Conservation (phyloP, 495 filamentous ascomycete species). For the Zalerion maritima region DNA sequence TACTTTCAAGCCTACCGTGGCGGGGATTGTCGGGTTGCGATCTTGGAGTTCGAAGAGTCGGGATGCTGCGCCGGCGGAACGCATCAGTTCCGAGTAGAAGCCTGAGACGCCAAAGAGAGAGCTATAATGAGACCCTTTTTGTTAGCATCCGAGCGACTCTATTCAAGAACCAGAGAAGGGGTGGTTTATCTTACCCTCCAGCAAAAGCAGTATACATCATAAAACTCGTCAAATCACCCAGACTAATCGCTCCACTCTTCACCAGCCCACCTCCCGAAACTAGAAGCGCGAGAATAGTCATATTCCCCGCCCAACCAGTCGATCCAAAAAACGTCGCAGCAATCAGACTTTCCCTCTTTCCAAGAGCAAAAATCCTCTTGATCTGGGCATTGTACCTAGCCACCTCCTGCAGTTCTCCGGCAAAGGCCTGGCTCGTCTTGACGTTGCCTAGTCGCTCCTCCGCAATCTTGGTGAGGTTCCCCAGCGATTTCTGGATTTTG, state of each 20-base stretch:
- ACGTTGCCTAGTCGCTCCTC: conserved; percentile 94
- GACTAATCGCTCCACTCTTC: conserved; percentile 64
- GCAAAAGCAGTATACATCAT: conserved; percentile 96
- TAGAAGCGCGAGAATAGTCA: conserved; percentile 86
- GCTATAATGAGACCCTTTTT: too few relatives aligned
- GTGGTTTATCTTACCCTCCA: too few relatives aligned
- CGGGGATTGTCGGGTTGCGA: conserved; percentile 69
- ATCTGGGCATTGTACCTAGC: conserved; percentile 82
- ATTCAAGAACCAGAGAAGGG: too few relatives aligned
- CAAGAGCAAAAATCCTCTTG: conserved; percentile 78
- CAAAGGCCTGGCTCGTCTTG: conserved; percentile 89
- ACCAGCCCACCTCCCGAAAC: conserved; percentile 88
- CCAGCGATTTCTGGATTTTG: conserved; percentile 83
- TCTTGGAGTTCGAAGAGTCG: conserved; percentile 94
- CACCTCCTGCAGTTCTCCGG: conserved; percentile 80
- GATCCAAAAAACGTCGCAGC: conserved; percentile 84
- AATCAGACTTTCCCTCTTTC: conserved; percentile 70
- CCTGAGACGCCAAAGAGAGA: conserved; percentile 85
- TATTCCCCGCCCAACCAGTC: conserved; percentile 81
- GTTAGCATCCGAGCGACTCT: too few relatives aligned
- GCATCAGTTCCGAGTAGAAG: conserved; percentile 98
- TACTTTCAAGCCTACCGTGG: conserved; percentile 66
- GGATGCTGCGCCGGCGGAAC: conserved; percentile 89
- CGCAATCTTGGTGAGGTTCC: conserved; percentile 85
- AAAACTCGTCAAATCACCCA: conserved; percentile 92